Evolutionary conservation across 306 rosid genomes (phyloP).

Genomic region (Cicer bijugum): DNA sequence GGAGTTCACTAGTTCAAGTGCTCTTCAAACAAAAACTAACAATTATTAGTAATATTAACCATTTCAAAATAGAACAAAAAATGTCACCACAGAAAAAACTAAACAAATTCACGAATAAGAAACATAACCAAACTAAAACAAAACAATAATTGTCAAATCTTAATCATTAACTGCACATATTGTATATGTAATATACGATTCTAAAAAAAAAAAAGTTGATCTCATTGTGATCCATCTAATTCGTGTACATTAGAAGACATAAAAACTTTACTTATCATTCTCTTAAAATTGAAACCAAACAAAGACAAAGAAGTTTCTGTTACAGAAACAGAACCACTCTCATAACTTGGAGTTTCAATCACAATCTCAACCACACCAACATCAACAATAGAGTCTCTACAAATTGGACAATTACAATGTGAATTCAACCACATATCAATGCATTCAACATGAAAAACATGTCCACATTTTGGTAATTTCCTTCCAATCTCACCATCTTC

Average conservation of each 20-base stretch:
- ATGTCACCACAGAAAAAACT: conserved; percentile 5
- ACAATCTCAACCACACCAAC: conserved; percentile 49
- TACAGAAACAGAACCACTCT: conserved; percentile 39
- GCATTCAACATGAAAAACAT: conserved; percentile 80
- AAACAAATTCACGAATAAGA: conserved; percentile 24
- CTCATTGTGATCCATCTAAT: conserved; percentile 41
- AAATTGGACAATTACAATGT: conserved; percentile 79
- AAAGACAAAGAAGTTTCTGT: conserved; percentile 57
- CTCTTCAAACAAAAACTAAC: no score
- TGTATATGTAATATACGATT: background rate
- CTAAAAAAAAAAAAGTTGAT: background rate
- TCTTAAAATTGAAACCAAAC: conserved; percentile 65
- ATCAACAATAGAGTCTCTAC: conserved; percentile 57
- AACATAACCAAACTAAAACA: conserved; percentile 18
- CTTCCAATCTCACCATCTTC: conserved; percentile 75
- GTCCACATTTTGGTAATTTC: conserved; percentile 70
- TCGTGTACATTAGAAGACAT: conserved; percentile 54
- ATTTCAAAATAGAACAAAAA: background rate
- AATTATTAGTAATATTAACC: no score
- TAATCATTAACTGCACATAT: background rate
- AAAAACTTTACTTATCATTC: conserved; percentile 70
- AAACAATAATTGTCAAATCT: background rate
- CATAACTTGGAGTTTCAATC: conserved; percentile 50
- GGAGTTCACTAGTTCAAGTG: no score
- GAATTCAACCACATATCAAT: conserved; percentile 90